phyloP scores from a whole-genome alignment of 2,329 filamentous ascomycete genomes.

The Bretziella fagacearum region DNA sequence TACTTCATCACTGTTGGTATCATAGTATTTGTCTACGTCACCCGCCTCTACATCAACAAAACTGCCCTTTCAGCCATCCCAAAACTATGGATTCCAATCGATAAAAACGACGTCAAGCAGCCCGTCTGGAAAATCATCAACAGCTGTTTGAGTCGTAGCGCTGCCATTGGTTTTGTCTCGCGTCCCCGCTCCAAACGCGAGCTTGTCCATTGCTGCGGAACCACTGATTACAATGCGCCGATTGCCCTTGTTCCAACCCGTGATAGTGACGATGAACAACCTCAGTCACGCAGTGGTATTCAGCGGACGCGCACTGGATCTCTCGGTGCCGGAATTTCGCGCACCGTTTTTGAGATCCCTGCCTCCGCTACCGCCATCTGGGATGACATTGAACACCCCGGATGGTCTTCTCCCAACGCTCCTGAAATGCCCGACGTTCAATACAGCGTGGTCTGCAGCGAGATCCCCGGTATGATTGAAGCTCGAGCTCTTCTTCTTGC shows the following conservation, averaged over 20 bases:
- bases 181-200: conserved; percentile 30
- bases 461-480: conserved; percentile 80
- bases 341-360: neutral
- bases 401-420: conserved; percentile 71
- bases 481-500: conserved; percentile 81
- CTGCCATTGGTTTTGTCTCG: conserved; percentile 63
- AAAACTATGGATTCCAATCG: conserved; percentile 65
- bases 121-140: conserved; percentile 61
- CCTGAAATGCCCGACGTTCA: conserved; percentile 64
- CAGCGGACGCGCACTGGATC: neutral
- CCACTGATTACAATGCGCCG: neutral
- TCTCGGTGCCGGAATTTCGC: neutral
- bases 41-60: conserved; percentile 74
- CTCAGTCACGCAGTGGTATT: too few relatives aligned
- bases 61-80: conserved; percentile 68
- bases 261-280: too few relatives aligned
- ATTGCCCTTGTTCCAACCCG: neutral
- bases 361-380: conserved; percentile 32
- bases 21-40: conserved; percentile 60
- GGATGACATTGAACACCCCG: conserved; percentile 71
- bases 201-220: neutral
- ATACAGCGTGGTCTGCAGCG: conserved; percentile 63
- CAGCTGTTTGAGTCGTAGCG: conserved; percentile 56
- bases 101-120: conserved; percentile 64
- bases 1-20: conserved; percentile 58